Evolutionary conservation across 2,329 filamentous ascomycete species (phyloP), one percentile per base, ranked within the genome.

Genomic region (Lachnellula cervina): DNA sequence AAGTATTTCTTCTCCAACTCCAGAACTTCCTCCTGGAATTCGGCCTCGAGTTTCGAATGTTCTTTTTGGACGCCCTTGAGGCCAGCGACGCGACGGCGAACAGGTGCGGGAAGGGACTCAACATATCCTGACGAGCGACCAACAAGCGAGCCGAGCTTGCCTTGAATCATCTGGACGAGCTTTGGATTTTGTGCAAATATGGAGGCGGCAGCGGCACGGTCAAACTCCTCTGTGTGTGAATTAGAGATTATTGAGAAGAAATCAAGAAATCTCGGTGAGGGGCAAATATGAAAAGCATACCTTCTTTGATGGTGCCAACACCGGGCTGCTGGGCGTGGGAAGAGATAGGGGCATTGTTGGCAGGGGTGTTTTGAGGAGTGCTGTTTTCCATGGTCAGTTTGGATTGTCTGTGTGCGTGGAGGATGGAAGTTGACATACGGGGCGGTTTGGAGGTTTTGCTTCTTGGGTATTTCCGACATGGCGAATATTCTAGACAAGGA

Each of bases 1-100:
- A 97, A 97, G 77, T 96, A 99, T 79, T 97, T 97, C 84, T 99
- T 99, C 82, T 99, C 94, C 28, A 99, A 84, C 75, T 97, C 87
- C 57, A 99, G 83, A 60, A 99, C 92, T 77, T 97, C 95, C 75
- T 97, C 92, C 74, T 99, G 95, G 76, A 99, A 97, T 76, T 97
- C 88, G 52, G 91, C 90, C 80, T 99, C 95, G 67, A 99, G 87
- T 79, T 97, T 97, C 59, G 93, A 90, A 78, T 99, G 94, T 69
- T 97, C 92, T 77, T 97, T 97, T 77, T 99, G 94, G 67, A 99
- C 91, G 66, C 93, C 95, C 80, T 97, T 97, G 61, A 99, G 82
- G 65, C 94, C 95, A 60, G 92, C 87, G 63, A 99, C 93, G 71
- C 94, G 92, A 72, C 89, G 90, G 74, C 92, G 91, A 68, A 99